Evolutionary conservation across 1,139 yeast species (phyloP), one percentile per base, ranked within the genome.

Genomic region (Suhomyces anneliseae): DNA sequence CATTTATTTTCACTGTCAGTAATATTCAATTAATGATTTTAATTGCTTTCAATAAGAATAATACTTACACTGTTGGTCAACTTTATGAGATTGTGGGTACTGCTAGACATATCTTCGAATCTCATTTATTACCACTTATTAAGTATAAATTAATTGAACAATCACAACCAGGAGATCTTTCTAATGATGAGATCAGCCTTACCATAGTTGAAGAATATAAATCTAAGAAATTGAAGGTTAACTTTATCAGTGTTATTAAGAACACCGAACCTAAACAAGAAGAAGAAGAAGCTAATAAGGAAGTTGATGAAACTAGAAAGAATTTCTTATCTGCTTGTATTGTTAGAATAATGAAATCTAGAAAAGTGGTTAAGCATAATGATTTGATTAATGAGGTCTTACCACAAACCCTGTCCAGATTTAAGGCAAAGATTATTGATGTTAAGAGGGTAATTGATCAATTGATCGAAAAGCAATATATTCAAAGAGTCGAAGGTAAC

Each of bases 341-440:
- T 68, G 99, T 93, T 39, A 81, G 99, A 60, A 89, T 93, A 60
- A 93, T 93, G 98, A 93, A 93, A 72, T 92, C 96, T 1, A 81
- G 97, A 61, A 87, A 90, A 66, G 78, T 76, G 43, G 75, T 90
- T 57, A 82, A 83, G 53, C 97, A 90, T 63, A 87, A 86, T 43
- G 85, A 85, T 45, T 77, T 93, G 60, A 84, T 92, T 44, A 90
- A 87, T 57, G 98, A 93, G 66, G 95, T 93, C 36, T 84, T 90
- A 57, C 87, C 90, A 46, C 97, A 90, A 65, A 82, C 96, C 7
- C 84, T 83, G 60, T 82, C 86, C 50, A 78, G 98, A 59, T 93
- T 93, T 74, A 82, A 80, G 58, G 97, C 98, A 7, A 83, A 85
- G 54, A 84, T 90, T 29, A 78, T 90, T 12, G 96, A 92, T 62